These are phyloP conservation scores for Musa schizocarpa DNA, from an alignment of 176 grass and related monocot genomes.

Conservation along the genomic window DNA sequence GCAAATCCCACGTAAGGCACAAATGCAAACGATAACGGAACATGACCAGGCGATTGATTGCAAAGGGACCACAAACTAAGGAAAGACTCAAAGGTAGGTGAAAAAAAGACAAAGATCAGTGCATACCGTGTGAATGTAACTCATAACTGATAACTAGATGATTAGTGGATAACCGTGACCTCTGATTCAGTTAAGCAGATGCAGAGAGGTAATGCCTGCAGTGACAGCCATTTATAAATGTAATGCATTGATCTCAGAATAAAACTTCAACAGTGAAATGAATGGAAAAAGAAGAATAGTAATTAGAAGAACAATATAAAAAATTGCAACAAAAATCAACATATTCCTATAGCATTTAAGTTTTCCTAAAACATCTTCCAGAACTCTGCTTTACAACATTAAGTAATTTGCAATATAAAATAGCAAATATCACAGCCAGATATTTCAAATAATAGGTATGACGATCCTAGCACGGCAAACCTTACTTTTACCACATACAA, in stretches of 20 bases:
- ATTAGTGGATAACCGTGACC: not conserved
- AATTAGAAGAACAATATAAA: not conserved
- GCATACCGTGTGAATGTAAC: not conserved
- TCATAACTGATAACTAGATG: not conserved
- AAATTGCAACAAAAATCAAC: not conserved
- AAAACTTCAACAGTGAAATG: not conserved
- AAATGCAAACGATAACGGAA: not conserved
- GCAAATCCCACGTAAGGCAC: not conserved
- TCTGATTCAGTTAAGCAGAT: not conserved
- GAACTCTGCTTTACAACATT: too few species aligned
- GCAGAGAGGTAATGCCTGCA: not conserved
- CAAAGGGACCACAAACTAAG: slow-evolving; percentile 1
- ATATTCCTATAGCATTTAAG: too few species aligned
- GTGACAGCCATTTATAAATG: not conserved
- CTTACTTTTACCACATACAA: too few species aligned
- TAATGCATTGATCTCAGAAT: not conserved
- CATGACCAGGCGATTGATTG: too few species aligned
- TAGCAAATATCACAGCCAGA: too few species aligned
- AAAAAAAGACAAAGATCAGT: not conserved
- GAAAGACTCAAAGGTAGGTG: not conserved
- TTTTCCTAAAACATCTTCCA: too few species aligned
- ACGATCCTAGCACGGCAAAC: too few species aligned
- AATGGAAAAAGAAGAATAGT: not conserved
- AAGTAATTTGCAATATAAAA: too few species aligned
- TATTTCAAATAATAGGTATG: too few species aligned